Base-by-base conservation (phyloP, 2,329 filamentous ascomycete genomes). In the Verticillium zaregamsianum region DNA sequence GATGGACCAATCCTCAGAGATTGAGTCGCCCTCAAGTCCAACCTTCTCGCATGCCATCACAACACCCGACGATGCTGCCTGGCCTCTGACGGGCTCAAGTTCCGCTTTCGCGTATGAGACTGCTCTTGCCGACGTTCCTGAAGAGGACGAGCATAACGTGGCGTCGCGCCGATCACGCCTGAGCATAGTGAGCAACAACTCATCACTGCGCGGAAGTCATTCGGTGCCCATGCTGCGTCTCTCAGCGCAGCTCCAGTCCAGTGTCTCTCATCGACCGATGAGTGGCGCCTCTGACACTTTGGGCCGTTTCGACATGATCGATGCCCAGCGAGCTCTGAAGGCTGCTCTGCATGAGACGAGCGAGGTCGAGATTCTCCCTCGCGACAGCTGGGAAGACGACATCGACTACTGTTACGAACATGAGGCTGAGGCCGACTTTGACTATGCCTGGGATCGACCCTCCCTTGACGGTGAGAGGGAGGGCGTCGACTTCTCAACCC, bases 341-440 rank as follows among this genome's bases (percentile, higher is more conserved):
- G 25, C 54, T 17, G 69, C 70, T 23, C 68, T 66, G 3, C 70
- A 72, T 7, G 66, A 68, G 14, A 64, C 65, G 8, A 66, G 65
- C 3, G 66, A 60, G 15, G 68, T 68, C n/a, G 73, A 77, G 3
- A 60, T 64, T 3, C 64, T 74, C n/a, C 67, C 71, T 25, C 73
- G 74, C 8, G 80, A 82, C 66, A 87, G 77, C 66, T 90, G 87
- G 87, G 87, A 90, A 68, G 86, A 88, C 59, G 86, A 86, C 64
- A 89, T 90, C 64, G 87, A 90, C 69, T 90, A 89, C 72, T 89
- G 85, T 69, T 90, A 90, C 68, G 86, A 89, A 66, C 85, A 90
- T 67, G 87, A 86, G 66, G 86, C 82, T 14, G 87, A 90, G 70
- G 87, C 86, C 8, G 79, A 89, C 71, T 89, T 85, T 68, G 82